phyloP scores from a whole-genome alignment of 139 green algal species.

The Haematococcus sp. region DNA sequence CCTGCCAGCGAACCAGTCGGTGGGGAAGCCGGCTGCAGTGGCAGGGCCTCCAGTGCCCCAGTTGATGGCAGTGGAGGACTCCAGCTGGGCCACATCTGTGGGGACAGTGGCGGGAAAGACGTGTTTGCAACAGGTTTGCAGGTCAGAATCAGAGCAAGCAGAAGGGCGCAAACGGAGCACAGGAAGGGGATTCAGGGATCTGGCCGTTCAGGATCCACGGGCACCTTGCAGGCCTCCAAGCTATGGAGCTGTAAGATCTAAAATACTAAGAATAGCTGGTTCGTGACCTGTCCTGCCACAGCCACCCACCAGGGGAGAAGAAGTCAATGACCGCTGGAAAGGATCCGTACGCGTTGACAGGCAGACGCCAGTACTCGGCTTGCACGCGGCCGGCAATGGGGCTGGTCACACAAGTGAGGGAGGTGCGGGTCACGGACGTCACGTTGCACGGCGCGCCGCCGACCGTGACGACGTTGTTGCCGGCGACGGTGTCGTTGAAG shows the following conservation, averaged over 20 bases:
- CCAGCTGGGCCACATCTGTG: neutral
- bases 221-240: too few species aligned
- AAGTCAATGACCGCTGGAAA: conserved; percentile 15
- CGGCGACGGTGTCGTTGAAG: neutral
- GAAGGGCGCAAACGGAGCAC: too few species aligned
- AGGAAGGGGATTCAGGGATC: too few species aligned
- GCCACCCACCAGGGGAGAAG: conserved; percentile 8
- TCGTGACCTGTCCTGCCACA: too few species aligned
- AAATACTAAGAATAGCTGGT: too few species aligned
- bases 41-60: conserved; percentile 3
- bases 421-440: neutral
- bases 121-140: too few species aligned
- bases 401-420: conserved; percentile 15
- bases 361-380: conserved; percentile 38
- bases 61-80: neutral
- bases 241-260: too few species aligned
- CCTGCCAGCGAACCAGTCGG: conserved; percentile 18
- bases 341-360: neutral
- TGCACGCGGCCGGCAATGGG: conserved; percentile 12
- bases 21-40: neutral
- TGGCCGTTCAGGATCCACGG: too few species aligned
- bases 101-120: neutral
- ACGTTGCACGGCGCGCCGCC: conserved; percentile 23
- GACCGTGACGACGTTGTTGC: conserved; percentile 21
- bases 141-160: too few species aligned